phyloP scores from a whole-genome alignment of 768 basidiomycete genomes.

The Favolaschia claudopus region DNA sequence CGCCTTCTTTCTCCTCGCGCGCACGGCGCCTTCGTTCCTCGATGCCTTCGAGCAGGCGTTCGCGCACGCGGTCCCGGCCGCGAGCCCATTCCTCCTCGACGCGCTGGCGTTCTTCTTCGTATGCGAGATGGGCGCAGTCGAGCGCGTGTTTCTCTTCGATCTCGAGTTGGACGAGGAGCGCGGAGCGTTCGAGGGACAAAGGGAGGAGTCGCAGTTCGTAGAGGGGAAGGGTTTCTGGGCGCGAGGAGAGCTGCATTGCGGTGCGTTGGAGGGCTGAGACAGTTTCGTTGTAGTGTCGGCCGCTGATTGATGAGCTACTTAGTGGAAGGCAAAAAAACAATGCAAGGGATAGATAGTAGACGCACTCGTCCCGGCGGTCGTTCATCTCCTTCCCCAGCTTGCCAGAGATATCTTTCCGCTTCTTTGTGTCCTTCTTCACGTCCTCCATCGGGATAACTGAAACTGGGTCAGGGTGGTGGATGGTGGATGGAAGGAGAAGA shows the following conservation, averaged over 20 bases:
- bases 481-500: neutral
- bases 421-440: constrained; percentile 64
- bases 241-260: constrained; percentile 68
- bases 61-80: constrained; percentile 77
- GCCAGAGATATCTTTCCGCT: constrained; percentile 72
- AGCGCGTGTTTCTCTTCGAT: constrained; percentile 74
- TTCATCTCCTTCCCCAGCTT: constrained; percentile 76
- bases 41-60: constrained; percentile 83
- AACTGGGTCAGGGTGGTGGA: neutral
- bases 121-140: constrained; percentile 72
- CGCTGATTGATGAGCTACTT: constrained; percentile 47
- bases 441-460: constrained; percentile 41
- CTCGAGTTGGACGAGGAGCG: constrained; percentile 69
- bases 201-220: constrained; percentile 81
- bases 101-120: constrained; percentile 77
- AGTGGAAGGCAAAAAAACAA: constrained; percentile 5
- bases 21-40: constrained; percentile 82
- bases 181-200: constrained; percentile 77
- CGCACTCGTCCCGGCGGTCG: constrained; percentile 81
- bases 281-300: constrained; percentile 67
- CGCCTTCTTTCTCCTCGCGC: constrained; percentile 89
- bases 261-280: constrained; percentile 66
- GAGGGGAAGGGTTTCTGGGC: constrained; percentile 68
- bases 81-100: constrained; percentile 86
- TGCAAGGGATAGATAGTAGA: constrained; percentile 22